These are phyloP conservation scores for Kluyveromyces marxianus DNA, from an alignment of 1,139 yeast species.

Conservation along the genomic window DNA sequence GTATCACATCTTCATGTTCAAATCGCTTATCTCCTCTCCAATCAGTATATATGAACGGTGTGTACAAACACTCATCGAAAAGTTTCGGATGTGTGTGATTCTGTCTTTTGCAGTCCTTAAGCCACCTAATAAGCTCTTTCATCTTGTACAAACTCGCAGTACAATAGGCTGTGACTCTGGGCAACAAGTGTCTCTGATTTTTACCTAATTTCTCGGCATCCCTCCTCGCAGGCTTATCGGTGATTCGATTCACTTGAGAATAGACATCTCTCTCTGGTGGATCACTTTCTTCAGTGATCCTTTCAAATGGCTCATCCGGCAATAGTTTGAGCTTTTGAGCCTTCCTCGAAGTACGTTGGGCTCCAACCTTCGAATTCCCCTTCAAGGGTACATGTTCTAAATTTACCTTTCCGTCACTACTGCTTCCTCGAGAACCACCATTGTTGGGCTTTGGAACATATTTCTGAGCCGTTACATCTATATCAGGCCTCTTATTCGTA, in stretches of 20 bases:
- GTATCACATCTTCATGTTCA: conserved; percentile 42
- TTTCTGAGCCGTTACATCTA: neutral
- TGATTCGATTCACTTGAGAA: conserved; percentile 76
- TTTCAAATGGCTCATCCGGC: conserved; percentile 62
- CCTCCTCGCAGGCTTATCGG: conserved; percentile 84
- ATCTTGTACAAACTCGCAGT: conserved; percentile 88
- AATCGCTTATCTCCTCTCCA: conserved; percentile 53
- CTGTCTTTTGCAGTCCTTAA: conserved; percentile 65
- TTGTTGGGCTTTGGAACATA: too few species aligned
- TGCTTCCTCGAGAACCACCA: neutral
- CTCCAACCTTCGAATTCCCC: conserved; percentile 37
- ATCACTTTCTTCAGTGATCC: conserved; percentile 29
- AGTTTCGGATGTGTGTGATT: conserved; percentile 78
- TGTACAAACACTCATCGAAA: conserved; percentile 88
- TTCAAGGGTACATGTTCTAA: neutral
- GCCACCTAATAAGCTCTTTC: conserved; percentile 80
- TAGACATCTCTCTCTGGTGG: conserved; percentile 53
- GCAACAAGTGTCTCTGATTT: conserved; percentile 73
- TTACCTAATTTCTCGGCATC: conserved; percentile 94
- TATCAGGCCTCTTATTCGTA: neutral
- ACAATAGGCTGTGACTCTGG: conserved; percentile 93
- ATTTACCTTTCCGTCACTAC: neutral
- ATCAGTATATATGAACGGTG: conserved; percentile 79
- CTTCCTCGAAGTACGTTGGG: conserved; percentile 83
- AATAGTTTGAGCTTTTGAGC: conserved; percentile 78